Base-by-base conservation (phyloP, 192 early-diverging fungal species). In the Geranomyces michiganensis region DNA sequence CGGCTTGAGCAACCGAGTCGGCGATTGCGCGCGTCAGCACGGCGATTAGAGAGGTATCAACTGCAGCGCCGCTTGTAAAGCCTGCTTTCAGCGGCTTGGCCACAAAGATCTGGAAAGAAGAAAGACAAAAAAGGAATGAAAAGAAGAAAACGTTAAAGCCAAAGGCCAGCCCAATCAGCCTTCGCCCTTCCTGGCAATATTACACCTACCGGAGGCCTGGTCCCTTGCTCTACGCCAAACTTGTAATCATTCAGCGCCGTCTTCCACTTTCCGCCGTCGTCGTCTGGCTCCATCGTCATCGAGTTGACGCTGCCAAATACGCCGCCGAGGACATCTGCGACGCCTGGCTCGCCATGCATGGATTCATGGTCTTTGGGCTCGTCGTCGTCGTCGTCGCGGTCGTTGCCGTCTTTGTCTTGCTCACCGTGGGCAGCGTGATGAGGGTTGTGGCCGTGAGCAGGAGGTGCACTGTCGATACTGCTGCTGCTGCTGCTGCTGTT, bases 291-390 rank as follows among this genome's bases (percentile, higher is more conserved):
- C 22, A 21, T 49, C 22, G 46, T 49, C 43, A 68, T 55, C n/a
- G 32, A 41, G 46, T 62, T 55, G 58, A 46, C 55, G 15, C 21
- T 10, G 10, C 43, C 56, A 61, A 70, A 70, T 12, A 70, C 44
- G 21, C 56, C 41, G 17, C 17, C 21, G 12, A 70, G 31, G 15
- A 56, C 41, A 55, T 70, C 43, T 9, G 41, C 26, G 45, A 70
- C 68, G 19, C 68, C 68, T 33, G 68, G 68, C 47, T 70, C 68
- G 15, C 68, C 68, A 43, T 70, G 68, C 56, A 70, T 24, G 8
- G 27, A n/a, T 43, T 70, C 68, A 41, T 70, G 68, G 45, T 70
- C 68, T 43, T 17, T 43, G 9, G 19, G 53, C 21, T 33, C 58
- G 13, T 46, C 59, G 44, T 70, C 68, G 32, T 70, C 58, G 24